phyloP scores from a whole-genome alignment of 352 stramenopile species.

The Halophytophthora batemanensis region DNA sequence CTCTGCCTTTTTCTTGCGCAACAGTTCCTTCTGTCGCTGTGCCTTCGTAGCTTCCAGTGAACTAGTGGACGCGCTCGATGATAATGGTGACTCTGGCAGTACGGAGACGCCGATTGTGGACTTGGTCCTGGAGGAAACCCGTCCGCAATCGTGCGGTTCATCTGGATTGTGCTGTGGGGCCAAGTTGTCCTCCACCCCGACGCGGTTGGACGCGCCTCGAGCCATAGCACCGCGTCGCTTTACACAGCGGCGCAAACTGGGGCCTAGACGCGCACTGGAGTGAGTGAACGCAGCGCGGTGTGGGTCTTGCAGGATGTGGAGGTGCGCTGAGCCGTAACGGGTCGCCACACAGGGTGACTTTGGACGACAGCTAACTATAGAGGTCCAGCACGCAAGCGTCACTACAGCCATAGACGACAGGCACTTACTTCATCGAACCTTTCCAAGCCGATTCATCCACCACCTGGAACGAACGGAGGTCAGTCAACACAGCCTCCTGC shows the following conservation, averaged over 20 bases:
- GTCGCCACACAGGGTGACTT: not conserved
- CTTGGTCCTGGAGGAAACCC: too few species aligned
- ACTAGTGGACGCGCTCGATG: constrained; percentile 4
- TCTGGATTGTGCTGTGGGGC: constrained; percentile 6
- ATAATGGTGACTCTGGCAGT: not conserved
- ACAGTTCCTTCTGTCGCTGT: constrained; percentile 39
- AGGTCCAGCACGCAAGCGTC: not conserved
- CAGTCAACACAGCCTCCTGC: not conserved
- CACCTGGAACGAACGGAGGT: constrained; percentile 4
- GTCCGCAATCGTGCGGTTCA: constrained; percentile 9
- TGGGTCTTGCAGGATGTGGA: too few species aligned
- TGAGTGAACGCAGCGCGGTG: too few species aligned
- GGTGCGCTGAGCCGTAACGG: constrained; percentile 1
- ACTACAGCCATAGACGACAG: not conserved
- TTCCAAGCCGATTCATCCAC: too few species aligned
- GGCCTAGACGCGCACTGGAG: too few species aligned
- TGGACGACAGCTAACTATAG: constrained; percentile 19
- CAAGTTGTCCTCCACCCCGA: constrained; percentile 17
- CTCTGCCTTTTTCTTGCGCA: constrained; percentile 51
- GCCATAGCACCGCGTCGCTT: constrained; percentile 10
- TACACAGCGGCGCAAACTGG: not conserved
- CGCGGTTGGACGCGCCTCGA: constrained; percentile 19
- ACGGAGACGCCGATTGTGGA: too few species aligned
- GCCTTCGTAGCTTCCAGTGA: constrained; percentile 22
- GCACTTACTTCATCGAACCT: not conserved